Evolutionary conservation across 768 basidiomycete species (phyloP), one percentile per base, ranked within the genome.

Genomic region (Strobilomyces dryophilus): DNA sequence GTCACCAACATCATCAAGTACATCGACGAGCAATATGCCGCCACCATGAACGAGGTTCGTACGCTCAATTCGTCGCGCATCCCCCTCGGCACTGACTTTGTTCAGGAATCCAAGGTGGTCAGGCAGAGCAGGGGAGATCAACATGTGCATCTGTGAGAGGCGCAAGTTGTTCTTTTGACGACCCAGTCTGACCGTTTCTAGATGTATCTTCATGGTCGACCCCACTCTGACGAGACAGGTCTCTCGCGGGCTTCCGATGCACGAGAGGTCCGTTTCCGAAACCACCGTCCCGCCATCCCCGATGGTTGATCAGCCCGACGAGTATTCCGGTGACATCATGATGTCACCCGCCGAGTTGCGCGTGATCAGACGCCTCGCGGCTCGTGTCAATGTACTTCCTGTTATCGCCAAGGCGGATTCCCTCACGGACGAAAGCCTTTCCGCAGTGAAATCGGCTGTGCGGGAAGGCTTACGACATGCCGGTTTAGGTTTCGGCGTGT

Each of bases 121-220:
- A 82, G 91, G 58, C 82, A 90, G 67, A 89, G 81, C 72, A 91
- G 87, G 73, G 90, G 89, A 45, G 91, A 94, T 71, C 88, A 90
- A 61, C 92, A 93, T 61, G 85, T 94, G 61, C 91, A 94, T 71
- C 71, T 92, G 89, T 92, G 67, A 70, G 89, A 70, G 21, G 31
- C 27, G 18, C 8, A 17, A 41, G 15, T 50, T 20, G 24, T 41
- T 51, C 14, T 18, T 47, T 42, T 39, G 37, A 35, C 26, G 41
- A 20, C n/a, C 21, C 42, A 37, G 47, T 48, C 61, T 62, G 53
- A 66, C 57, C 51, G 21, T 46, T 49, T 24, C 49, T 54, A 91
- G 89, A 43, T 90, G 87, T 66, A 88, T 93, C 54, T 92, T 93
- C 70, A 79, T 92, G 80, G 78, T 92, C 62, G 89, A 92, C 63